phyloP scores from a whole-genome alignment of 352 stramenopile species.

The Pythium monospermum region DNA sequence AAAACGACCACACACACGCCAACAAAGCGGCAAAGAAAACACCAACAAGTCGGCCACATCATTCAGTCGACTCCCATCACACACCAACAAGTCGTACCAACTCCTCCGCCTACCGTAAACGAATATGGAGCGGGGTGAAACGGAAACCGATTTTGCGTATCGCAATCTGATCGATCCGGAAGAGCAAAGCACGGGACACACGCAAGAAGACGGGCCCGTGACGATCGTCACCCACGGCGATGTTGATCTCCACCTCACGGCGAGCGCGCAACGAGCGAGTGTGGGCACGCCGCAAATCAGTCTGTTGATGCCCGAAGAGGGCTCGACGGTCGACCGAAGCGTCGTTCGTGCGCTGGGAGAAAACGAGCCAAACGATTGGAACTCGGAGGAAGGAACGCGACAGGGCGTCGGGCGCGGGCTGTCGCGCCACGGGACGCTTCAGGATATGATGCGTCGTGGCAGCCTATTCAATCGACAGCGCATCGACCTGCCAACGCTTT shows the following conservation, averaged over 20 bases:
- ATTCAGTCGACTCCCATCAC: too few species aligned
- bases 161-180: constrained; percentile 22
- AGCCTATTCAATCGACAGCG: constrained; percentile 10
- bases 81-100: too few species aligned
- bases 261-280: background rate
- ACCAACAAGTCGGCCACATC: too few species aligned
- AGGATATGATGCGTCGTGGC: constrained; percentile 3
- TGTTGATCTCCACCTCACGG: constrained; percentile 6
- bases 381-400: constrained; percentile 18
- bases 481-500: constrained; percentile 5
- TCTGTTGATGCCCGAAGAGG: constrained; percentile 15
- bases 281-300: constrained; percentile 10
- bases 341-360: background rate
- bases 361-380: constrained; percentile 22
- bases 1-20: too few species aligned
- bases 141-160: constrained; percentile 20
- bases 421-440: constrained; percentile 1
- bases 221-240: constrained; percentile 14
- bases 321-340: background rate
- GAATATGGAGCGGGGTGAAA: background rate
- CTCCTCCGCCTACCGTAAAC: too few species aligned
- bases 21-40: too few species aligned
- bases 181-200: constrained; percentile 3
- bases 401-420: constrained; percentile 2
- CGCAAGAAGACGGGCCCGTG: constrained; percentile 7